These are phyloP conservation scores for Lipomyces mesembrius DNA, from an alignment of 805 yeast genomes.

Conservation along the genomic window DNA sequence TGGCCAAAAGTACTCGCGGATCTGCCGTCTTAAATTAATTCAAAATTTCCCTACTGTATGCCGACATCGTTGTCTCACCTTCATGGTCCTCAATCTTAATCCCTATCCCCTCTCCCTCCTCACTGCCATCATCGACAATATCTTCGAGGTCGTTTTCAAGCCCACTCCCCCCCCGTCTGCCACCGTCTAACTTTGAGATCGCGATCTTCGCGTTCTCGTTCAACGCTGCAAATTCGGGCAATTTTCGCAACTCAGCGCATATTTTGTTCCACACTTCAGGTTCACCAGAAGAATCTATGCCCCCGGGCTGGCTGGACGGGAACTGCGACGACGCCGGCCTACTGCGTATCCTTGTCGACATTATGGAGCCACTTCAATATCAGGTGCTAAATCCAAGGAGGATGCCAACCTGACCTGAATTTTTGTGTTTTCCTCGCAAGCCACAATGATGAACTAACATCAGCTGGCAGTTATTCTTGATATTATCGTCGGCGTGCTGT, in stretches of 20 bases:
- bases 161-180: neutral
- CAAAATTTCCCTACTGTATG: neutral
- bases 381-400: neutral
- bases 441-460: too few relatives aligned
- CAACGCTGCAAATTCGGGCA: slow-evolving; percentile 22
- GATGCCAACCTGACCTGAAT: neutral
- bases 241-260: slow-evolving; percentile 14
- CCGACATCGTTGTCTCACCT: neutral
- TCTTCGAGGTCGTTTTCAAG: slow-evolving; percentile 4
- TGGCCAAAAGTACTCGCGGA: slow-evolving; percentile 14
- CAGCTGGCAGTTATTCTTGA: too few relatives aligned
- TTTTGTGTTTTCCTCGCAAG: neutral
- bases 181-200: slow-evolving; percentile 17
- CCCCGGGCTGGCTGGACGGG: slow-evolving; percentile 1
- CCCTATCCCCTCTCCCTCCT: slow-evolving; percentile 8
- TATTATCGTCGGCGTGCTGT: too few relatives aligned
- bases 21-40: slow-evolving; percentile 6
- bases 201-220: slow-evolving; percentile 12
- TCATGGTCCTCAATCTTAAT: slow-evolving; percentile 19
- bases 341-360: slow-evolving; percentile 30
- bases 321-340: slow-evolving; percentile 23
- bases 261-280: slow-evolving; percentile 34
- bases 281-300: slow-evolving; percentile 27
- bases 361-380: neutral
- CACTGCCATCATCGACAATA: slow-evolving; percentile 12